Conservation (phyloP, 345 rosid genomes). For the Sisymbrium irio region DNA sequence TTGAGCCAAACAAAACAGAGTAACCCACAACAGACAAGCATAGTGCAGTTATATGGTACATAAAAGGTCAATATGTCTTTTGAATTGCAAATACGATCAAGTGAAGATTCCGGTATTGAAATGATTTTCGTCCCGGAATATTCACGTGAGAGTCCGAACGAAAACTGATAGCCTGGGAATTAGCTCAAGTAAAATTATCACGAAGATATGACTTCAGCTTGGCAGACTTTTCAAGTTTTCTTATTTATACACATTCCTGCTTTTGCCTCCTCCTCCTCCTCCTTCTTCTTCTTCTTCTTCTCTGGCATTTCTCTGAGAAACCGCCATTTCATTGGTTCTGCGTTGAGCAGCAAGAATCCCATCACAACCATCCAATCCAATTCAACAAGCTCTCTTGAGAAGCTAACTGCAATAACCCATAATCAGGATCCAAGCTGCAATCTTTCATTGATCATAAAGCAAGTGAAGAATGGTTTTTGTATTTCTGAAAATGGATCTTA, state of each 20-base stretch:
- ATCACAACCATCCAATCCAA: conserved; percentile 66
- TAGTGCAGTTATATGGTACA: not conserved
- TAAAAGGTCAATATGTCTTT: conserved; percentile 5
- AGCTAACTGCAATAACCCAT: conserved; percentile 53
- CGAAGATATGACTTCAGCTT: conserved; percentile 20
- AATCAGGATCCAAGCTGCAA: conserved; percentile 1
- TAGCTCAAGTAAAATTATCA: conserved; percentile 19
- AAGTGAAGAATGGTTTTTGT: not conserved
- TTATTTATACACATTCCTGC: conserved; percentile 16
- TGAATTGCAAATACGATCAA: not conserved
- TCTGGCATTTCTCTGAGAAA: not conserved
- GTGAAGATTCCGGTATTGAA: not conserved
- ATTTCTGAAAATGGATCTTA: conserved; percentile 37
- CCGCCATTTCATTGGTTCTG: not conserved
- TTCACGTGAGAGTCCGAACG: not conserved
- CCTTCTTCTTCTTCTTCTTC: not conserved
- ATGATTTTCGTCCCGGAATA: not conserved
- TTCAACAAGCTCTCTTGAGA: conserved; percentile 71
- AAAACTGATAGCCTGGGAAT: conserved; percentile 15
- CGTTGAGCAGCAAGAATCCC: not conserved
- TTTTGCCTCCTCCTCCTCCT: not conserved
- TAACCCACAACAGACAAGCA: not conserved
- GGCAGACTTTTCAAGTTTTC: conserved; percentile 12
- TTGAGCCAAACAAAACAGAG: conserved; percentile 21
- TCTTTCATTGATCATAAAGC: not conserved